These are phyloP conservation scores for Fomitopsis pinicola DNA, from an alignment of 1,284 basidiomycete species.

Conservation along the genomic window DNA sequence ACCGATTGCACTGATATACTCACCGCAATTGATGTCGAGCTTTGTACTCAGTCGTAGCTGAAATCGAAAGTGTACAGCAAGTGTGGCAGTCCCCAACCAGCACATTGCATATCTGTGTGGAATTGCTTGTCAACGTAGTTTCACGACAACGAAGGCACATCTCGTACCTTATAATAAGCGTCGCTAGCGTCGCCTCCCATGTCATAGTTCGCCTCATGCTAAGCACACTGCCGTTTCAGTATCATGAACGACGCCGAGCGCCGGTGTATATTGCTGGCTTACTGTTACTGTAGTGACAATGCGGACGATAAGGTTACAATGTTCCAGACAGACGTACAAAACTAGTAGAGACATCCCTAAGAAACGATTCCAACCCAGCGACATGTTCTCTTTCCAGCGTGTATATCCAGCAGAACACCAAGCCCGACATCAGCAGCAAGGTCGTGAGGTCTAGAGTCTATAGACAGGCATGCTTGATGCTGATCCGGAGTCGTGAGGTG, in stretches of 20 bases:
- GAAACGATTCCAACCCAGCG: neutral
- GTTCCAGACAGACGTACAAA: neutral
- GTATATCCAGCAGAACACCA: neutral
- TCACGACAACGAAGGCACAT: neutral
- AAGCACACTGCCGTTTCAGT: neutral
- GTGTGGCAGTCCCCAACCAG: neutral
- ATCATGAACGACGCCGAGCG: neutral
- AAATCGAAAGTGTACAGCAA: neutral
- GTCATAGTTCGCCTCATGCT: neutral
- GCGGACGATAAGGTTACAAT: neutral
- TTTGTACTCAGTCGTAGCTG: neutral
- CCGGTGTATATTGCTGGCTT: neutral
- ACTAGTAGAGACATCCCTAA: neutral
- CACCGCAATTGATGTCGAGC: no score
- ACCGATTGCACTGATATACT: no score
- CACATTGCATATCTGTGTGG: neutral
- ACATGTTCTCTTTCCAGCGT: neutral
- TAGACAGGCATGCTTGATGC: neutral
- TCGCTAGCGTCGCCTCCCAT: neutral
- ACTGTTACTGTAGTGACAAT: constrained; percentile 1
- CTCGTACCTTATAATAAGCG: neutral
- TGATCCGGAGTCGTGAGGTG: neutral
- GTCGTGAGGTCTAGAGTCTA: neutral
- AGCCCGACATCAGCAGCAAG: neutral
- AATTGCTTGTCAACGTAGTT: neutral